A percentile compares a stretch with the other conserved stretches of the same genome.
phyloP scores from a whole-genome alignment of 768 basidiomycete species.

The Lactarius akahatsu region DNA sequence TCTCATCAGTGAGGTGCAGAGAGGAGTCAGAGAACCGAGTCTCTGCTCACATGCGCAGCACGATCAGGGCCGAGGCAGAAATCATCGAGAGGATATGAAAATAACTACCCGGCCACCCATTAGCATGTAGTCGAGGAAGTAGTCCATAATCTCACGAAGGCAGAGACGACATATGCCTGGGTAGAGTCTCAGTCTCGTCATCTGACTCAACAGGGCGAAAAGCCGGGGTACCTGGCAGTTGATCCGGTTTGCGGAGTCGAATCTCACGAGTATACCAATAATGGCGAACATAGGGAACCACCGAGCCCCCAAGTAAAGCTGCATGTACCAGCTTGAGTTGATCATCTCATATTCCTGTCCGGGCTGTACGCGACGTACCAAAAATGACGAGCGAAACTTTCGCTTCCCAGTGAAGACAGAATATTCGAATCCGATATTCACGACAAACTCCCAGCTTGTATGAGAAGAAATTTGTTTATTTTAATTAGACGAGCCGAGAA shows the following conservation, averaged over 20 bases:
- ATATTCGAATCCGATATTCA: not conserved
- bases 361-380: not conserved
- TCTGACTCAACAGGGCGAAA: not conserved
- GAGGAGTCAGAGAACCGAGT: not conserved
- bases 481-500: not conserved
- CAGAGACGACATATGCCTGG: not conserved
- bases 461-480: not conserved
- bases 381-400: not conserved
- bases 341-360: not conserved
- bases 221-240: not conserved
- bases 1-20: not conserved
- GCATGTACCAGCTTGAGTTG: not conserved
- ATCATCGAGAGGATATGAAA: not conserved
- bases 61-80: slow-evolving; percentile 18
- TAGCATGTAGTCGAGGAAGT: not conserved
- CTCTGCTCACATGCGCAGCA: slow-evolving; percentile 22
- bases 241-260: not conserved
- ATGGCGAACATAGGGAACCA: not conserved
- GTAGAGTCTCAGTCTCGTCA: not conserved
- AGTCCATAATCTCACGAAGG: not conserved
- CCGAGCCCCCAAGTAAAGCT: not conserved
- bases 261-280: not conserved
- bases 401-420: not conserved
- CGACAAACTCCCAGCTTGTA: not conserved
- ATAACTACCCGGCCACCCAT: not conserved